These are phyloP conservation scores for Rhexocercosporidium sp. DNA, from an alignment of 2,329 filamentous ascomycete species.

Conservation along the genomic window DNA sequence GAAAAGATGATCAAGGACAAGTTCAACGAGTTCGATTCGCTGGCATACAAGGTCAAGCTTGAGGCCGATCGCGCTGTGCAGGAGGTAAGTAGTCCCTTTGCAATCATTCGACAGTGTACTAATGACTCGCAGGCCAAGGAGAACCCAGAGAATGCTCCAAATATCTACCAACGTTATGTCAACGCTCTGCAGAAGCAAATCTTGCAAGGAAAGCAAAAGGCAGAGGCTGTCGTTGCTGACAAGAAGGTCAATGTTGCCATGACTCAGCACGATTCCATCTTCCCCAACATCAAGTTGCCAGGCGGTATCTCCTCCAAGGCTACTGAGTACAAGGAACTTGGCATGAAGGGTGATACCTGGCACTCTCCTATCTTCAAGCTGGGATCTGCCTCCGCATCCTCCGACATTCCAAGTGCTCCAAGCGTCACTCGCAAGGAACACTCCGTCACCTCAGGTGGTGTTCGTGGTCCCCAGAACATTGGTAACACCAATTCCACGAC, in stretches of 20 bases:
- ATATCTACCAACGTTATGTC: constrained; percentile 87
- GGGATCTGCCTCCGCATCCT: constrained; percentile 75
- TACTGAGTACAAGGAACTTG: constrained; percentile 89
- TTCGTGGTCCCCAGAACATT: constrained; percentile 36
- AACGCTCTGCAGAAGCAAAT: constrained; percentile 75
- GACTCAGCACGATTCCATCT: constrained; percentile 88
- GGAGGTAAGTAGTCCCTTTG: constrained; percentile 45
- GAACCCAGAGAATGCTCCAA: constrained; percentile 75
- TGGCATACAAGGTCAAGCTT: constrained; percentile 77
- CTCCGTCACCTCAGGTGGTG: constrained; percentile 33
- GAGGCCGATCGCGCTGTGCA: constrained; percentile 78
- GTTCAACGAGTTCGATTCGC: constrained; percentile 74
- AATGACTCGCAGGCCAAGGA: constrained; percentile 51
- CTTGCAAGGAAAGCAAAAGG: constrained; percentile 79
- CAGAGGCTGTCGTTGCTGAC: constrained; percentile 67
- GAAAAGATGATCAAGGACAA: constrained; percentile 89
- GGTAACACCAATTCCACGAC: constrained; percentile 31
- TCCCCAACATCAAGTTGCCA: constrained; percentile 85
- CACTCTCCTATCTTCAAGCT: constrained; percentile 93
- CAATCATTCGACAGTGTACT: background rate
- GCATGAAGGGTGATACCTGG: constrained; percentile 89
- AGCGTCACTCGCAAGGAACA: constrained; percentile 60
- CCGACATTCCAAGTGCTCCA: constrained; percentile 66
- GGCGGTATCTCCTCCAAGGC: constrained; percentile 92
- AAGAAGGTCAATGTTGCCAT: constrained; percentile 83